phyloP scores from a whole-genome alignment of 768 basidiomycete genomes.

The Mycena olivaceomarginata region DNA sequence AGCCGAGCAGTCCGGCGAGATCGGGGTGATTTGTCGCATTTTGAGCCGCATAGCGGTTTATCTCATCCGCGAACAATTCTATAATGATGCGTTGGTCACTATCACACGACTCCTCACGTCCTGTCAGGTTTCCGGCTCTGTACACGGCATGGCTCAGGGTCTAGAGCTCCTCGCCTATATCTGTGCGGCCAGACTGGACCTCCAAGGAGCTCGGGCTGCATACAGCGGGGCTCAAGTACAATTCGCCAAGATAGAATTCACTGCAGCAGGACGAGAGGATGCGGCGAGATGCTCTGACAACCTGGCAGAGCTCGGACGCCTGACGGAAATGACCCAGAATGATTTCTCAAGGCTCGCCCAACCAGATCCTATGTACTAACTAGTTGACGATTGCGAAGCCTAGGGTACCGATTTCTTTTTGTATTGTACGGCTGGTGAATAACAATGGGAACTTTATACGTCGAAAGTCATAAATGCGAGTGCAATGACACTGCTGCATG shows the following conservation, averaged over 20 bases:
- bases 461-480: too few relatives aligned
- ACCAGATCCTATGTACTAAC: not conserved
- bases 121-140: not conserved
- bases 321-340: not conserved
- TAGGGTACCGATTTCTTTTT: too few relatives aligned
- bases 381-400: too few relatives aligned
- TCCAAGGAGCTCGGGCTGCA: constrained; percentile 14
- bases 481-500: too few relatives aligned
- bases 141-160: constrained; percentile 22
- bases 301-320: not conserved
- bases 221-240: constrained; percentile 32
- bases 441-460: too few relatives aligned
- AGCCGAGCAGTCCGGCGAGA: constrained; percentile 10
- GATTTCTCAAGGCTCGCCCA: not conserved
- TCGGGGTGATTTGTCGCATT: not conserved
- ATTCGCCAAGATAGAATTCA: constrained; percentile 12
- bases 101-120: not conserved
- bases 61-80: not conserved
- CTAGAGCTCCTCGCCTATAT: constrained; percentile 36
- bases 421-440: too few relatives aligned
- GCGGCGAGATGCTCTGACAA: not conserved
- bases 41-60: not conserved
- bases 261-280: not conserved
- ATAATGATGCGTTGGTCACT: not conserved
- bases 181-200: constrained; percentile 24